phyloP scores from a whole-genome alignment of 352 stramenopile genomes.

The Phytopythium kandeliae region DNA sequence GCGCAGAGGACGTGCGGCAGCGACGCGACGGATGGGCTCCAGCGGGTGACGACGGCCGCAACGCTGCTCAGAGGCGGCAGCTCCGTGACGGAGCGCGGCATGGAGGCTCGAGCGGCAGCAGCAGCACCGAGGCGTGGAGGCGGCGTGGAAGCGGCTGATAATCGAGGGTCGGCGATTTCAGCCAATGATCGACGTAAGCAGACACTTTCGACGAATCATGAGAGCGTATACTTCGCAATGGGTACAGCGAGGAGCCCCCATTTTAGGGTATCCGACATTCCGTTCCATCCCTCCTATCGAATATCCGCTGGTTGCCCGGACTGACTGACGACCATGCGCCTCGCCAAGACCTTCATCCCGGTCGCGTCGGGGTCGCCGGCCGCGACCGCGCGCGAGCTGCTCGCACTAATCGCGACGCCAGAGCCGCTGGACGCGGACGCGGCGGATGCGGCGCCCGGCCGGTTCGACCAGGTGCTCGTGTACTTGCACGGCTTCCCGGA shows the following conservation, averaged over 20 bases:
- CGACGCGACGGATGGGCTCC: not conserved
- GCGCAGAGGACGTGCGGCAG: not conserved
- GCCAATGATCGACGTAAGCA: too few species aligned
- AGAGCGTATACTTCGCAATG: too few species aligned
- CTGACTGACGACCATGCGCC: not conserved
- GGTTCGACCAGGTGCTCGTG: slow-evolving; percentile 46
- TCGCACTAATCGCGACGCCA: not conserved
- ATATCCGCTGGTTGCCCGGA: not conserved
- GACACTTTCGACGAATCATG: too few species aligned
- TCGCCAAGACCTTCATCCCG: not conserved
- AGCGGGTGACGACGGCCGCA: not conserved
- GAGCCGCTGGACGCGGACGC: too few species aligned
- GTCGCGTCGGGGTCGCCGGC: too few species aligned
- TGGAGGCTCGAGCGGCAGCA: too few species aligned
- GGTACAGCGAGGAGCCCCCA: too few species aligned
- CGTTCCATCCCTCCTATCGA: not conserved
- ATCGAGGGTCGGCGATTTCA: too few species aligned
- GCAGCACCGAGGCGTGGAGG: too few species aligned
- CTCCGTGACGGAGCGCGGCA: too few species aligned
- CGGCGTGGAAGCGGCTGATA: not conserved
- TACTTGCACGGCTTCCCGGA: slow-evolving; percentile 79
- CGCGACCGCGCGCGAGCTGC: not conserved
- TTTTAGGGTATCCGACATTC: too few species aligned
- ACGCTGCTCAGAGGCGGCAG: not conserved
- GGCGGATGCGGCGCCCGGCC: too few species aligned